Percentiles rank a stretch among this genome's conserved stretches.
Evolutionary conservation across 2,329 filamentous ascomycete species (phyloP).

Genomic region (Penicillium sp.): DNA sequence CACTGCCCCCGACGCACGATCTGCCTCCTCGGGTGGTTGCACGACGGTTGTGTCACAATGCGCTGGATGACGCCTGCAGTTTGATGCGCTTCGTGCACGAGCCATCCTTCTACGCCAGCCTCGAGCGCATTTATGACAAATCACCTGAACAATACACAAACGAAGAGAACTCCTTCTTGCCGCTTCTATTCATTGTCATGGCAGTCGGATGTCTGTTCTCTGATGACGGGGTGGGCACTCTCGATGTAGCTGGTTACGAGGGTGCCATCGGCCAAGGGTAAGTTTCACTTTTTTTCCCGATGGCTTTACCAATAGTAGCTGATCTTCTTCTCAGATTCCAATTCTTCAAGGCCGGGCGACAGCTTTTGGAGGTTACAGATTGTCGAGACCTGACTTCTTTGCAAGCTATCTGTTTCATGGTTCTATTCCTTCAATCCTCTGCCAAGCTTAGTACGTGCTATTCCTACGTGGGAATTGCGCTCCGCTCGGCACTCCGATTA

Average conservation of each 20-base stretch:
- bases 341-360: conserved; percentile 69
- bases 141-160: conserved; percentile 62
- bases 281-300: conserved; percentile 13
- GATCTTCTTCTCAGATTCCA: conserved; percentile 57
- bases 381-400: conserved; percentile 73
- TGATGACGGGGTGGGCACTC: conserved; percentile 53
- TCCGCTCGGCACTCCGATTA: conserved; percentile 73
- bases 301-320: background rate
- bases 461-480: conserved; percentile 74
- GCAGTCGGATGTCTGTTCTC: conserved; percentile 74
- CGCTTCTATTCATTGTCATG: conserved; percentile 68
- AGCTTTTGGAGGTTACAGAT: conserved; percentile 61
- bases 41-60: conserved; percentile 57
- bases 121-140: conserved; percentile 75
- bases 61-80: conserved; percentile 62
- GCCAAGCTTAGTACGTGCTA: conserved; percentile 79
- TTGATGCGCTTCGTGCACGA: conserved; percentile 74
- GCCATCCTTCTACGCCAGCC: conserved; percentile 74
- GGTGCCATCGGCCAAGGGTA: conserved; percentile 58
- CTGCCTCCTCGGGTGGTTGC: conserved; percentile 66
- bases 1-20: conserved; percentile 58
- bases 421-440: conserved; percentile 76
- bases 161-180: conserved; percentile 68
- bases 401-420: conserved; percentile 76
- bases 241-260: conserved; percentile 49